Conservation (phyloP, 192 early-diverging fungal genomes). For the Coemansia furcata region DNA sequence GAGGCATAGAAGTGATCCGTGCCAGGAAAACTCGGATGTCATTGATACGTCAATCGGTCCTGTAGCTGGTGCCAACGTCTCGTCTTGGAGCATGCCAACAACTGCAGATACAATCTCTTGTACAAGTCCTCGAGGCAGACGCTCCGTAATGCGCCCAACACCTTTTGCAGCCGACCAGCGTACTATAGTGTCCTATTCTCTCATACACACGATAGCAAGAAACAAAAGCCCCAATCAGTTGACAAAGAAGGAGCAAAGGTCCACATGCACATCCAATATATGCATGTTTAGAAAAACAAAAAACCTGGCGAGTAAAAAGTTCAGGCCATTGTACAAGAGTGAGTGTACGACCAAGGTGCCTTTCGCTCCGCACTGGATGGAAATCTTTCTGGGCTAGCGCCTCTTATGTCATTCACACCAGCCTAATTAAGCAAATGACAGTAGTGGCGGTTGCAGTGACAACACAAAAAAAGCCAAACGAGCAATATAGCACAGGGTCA, state of each 20-base stretch:
- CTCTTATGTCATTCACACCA: not conserved
- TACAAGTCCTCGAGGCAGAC: conserved; percentile 76
- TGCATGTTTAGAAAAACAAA: not conserved
- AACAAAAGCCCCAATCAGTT: not conserved
- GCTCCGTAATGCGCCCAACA: conserved; percentile 79
- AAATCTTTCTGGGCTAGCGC: not conserved
- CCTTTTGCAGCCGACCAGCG: conserved; percentile 98
- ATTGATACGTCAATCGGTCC: conserved; percentile 69
- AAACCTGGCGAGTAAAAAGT: not conserved
- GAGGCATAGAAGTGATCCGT: conserved; percentile 86
- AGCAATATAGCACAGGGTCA: not conserved
- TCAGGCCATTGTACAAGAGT: not conserved
- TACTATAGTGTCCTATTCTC: conserved; percentile 76
- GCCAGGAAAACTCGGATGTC: conserved; percentile 87
- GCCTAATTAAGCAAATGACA: not conserved
- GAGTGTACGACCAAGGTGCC: conserved; percentile 1
- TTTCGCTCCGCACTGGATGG: not conserved
- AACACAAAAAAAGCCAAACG: not conserved
- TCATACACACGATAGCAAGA: conserved; percentile 3
- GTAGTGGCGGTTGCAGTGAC: not conserved
- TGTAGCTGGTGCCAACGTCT: conserved; percentile 56
- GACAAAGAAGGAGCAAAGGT: not conserved
- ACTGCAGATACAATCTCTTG: conserved; percentile 81
- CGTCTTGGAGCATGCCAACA: conserved; percentile 78
- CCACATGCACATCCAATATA: not conserved